Evolutionary conservation across 176 grass and related monocot genomes (phyloP), one percentile per base, ranked within the genome.

Genomic region (Bolboschoenus planiculmis): DNA sequence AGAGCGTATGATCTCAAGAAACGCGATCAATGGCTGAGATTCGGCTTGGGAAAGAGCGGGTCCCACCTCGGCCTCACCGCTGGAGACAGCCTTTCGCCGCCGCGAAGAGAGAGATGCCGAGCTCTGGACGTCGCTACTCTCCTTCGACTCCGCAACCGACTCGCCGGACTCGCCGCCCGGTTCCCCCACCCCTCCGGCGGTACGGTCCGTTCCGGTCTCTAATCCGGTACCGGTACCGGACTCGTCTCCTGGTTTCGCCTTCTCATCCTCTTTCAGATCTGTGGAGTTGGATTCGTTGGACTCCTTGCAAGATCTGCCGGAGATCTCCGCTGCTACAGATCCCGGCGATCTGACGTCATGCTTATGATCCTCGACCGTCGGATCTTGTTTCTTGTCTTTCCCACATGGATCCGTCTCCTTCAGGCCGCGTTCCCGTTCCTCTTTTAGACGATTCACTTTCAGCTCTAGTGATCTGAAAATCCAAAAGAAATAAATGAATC

Each of bases 251-350:
- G 40, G 71, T 56, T 56, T 66, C n/a, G 27, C 9, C 24, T 88
- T 79, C 16, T 10, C 84, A 23, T 77, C 79, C 55, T 64, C 50
- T 80, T 93, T 92, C 72, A 83, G 85, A 91, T 94, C 90, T 87
- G 92, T 87, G n/a, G 92, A 95, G 92, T 90, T 92, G 46, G 95
- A 98, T 63, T 93, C 88, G 92, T 90, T 92, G 58, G 95, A 98
- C 43, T 93, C 88, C 85, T 91, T 89, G 88, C 90, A 92, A 10
- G 95, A 98, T 23, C 84, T 79, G 54, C 87, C 74, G 36, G 92
- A 94, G 42, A 81, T 87, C 53, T 83, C 87, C 0, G 80, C 39
- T 2, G 63, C 86, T 83, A 55, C 82, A 89, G 87, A 84, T 86
- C 70, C 89, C 83, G 71, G 58, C 39, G 80, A 80, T 84, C 73